phyloP scores from a whole-genome alignment of 129 eudicot species.

The Lactuca sativa region DNA sequence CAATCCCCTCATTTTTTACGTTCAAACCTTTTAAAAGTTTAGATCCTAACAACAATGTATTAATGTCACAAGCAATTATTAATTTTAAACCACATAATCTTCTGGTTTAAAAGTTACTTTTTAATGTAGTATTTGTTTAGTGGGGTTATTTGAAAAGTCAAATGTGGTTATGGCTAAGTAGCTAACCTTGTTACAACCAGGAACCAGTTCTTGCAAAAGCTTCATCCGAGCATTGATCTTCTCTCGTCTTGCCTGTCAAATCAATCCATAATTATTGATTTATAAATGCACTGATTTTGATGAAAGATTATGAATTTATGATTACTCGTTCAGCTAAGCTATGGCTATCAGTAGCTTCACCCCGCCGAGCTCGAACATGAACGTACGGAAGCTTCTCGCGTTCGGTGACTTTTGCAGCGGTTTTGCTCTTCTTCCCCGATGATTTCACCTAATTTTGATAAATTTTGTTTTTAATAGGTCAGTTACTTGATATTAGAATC shows the following conservation, averaged over 20 bases:
- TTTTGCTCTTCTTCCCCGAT: constrained; percentile 67
- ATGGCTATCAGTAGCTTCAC: constrained; percentile 98
- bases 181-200: constrained; percentile 93
- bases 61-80: no score
- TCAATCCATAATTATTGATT: constrained; percentile 22
- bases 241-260: constrained; percentile 92
- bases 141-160: background rate
- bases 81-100: no score
- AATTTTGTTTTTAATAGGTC: background rate
- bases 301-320: background rate
- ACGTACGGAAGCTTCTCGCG: constrained; percentile 92
- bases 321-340: constrained; percentile 97
- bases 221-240: constrained; percentile 98
- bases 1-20: no score
- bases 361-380: constrained; percentile 96
- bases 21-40: no score
- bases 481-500: constrained; percentile 21
- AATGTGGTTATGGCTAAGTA: constrained; percentile 18
- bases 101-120: no score
- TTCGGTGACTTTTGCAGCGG: constrained; percentile 39
- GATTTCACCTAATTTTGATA: constrained; percentile 51
- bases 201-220: constrained; percentile 96
- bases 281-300: constrained; percentile 19
- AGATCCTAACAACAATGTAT: no score
- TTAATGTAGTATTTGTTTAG: no score